Evolutionary conservation across 306 rosid genomes (phyloP), one percentile per base, ranked within the genome.

Genomic region (Mucuna pruriens): DNA sequence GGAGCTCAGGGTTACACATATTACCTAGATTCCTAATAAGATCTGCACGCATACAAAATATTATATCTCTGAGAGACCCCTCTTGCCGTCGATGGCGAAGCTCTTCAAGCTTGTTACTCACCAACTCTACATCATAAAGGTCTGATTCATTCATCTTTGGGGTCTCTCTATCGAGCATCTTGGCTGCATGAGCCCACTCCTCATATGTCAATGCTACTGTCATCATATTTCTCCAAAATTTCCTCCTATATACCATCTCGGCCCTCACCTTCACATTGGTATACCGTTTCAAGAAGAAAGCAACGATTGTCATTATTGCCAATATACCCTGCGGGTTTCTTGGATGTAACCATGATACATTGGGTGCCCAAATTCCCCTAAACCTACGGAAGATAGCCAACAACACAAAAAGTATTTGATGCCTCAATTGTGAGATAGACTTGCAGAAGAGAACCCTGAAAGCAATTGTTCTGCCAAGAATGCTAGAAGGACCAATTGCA

Each of bases 121-220:
- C 93, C 80, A 91, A 63, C 81, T 91, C 97, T 54, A 76, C 97
- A 23, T 93, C 97, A 78, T 90, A 93, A 45, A 91, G 88, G 75
- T 90, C 85, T 22, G 90, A 85, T 74, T 93, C 97, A 46, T 89
- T 91, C 97, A 89, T 77, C 82, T 63, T 93, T 1, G 90, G 90
- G 49, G 97, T 90, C 87, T 93, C 97, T 63, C 85, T 91, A 52
- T 93, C 97, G 74, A 93, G 94, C 97, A 93, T 93, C 86, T 86
- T 93, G 78, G 97, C 97, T 58, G 97, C 97, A 86, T 91, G 97
- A 85, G 94, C 92, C 97, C 97, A 91, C 79, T 93, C 97, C 91
- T 93, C 97, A 42, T 93, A 91, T 31, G 93, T 84, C 89, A 93
- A 86, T 34, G 97, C 97, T 65, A 92, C 63, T 81, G 90, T 85